phyloP scores from a whole-genome alignment of 75 land plant species.

The Azolla pinnata region DNA sequence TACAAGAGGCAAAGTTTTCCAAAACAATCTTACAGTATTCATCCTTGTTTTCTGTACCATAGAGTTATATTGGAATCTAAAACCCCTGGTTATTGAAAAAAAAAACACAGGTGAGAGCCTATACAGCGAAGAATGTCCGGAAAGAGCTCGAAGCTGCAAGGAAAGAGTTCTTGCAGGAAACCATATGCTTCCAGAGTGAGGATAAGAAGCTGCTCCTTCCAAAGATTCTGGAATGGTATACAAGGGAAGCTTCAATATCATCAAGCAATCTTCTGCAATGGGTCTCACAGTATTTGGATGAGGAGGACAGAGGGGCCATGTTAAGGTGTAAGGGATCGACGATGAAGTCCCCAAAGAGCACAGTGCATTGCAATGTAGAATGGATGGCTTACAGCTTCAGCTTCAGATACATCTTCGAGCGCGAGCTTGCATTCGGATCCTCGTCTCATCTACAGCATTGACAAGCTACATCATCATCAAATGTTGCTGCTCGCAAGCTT shows the following conservation, averaged over 20 bases:
- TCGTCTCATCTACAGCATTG: background rate
- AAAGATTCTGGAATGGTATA: conserved; percentile 28
- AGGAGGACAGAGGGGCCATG: conserved; percentile 14
- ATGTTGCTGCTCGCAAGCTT: too few relatives aligned
- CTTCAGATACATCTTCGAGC: conserved; percentile 55
- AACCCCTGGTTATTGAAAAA: too few relatives aligned
- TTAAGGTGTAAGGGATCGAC: conserved; percentile 11
- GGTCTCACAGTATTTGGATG: conserved; percentile 23
- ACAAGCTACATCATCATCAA: too few relatives aligned
- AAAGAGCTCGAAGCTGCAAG: conserved; percentile 35
- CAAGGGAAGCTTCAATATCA: conserved; percentile 17
- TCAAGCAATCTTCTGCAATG: conserved; percentile 26
- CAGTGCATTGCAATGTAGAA: conserved; percentile 26
- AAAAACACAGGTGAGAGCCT: conserved; percentile 27
- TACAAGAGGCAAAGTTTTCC: too few relatives aligned
- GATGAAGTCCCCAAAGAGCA: conserved; percentile 17
- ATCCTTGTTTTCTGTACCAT: background rate
- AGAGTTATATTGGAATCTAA: background rate
- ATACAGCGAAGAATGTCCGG: conserved; percentile 32
- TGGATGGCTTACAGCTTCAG: conserved; percentile 52
- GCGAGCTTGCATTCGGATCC: conserved; percentile 31
- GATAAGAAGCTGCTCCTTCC: conserved; percentile 29
- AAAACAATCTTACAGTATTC: too few relatives aligned
- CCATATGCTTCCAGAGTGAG: conserved; percentile 26
- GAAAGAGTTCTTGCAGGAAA: conserved; percentile 33